A percentile compares a stretch with the other conserved stretches of the same genome.
phyloP scores from a whole-genome alignment of 2,329 filamentous ascomycete species.

The Fusarium sp. region DNA sequence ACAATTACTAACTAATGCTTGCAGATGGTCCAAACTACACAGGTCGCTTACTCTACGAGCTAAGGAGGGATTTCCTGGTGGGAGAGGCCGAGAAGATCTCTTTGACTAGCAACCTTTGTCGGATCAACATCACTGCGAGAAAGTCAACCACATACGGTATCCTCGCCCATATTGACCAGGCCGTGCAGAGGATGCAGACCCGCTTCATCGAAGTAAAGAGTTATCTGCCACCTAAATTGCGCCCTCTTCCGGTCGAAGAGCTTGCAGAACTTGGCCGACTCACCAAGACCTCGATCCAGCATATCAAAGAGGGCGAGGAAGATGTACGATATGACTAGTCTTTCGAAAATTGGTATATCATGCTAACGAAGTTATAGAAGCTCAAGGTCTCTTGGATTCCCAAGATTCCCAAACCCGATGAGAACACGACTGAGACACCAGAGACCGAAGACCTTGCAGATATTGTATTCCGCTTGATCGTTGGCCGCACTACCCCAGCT shows the following conservation, averaged over 20 bases:
- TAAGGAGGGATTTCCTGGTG: constrained; percentile 53
- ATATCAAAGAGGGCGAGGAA: constrained; percentile 27
- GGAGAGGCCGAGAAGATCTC: constrained; percentile 52
- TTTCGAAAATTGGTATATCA: not conserved
- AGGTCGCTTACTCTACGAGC: constrained; percentile 47
- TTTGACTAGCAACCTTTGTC: constrained; percentile 34
- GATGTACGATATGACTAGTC: constrained; percentile 39
- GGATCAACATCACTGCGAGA: constrained; percentile 52
- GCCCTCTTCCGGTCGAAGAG: constrained; percentile 37
- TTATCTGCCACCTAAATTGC: constrained; percentile 28
- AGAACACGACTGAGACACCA: constrained; percentile 21
- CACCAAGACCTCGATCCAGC: constrained; percentile 53
- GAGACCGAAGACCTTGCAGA: constrained; percentile 60
- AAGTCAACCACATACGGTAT: constrained; percentile 52
- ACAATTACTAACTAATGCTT: constrained; percentile 16
- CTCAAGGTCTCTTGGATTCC: constrained; percentile 63
- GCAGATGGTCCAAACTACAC: constrained; percentile 31
- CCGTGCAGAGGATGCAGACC: constrained; percentile 48
- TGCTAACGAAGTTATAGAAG: constrained; percentile 45
- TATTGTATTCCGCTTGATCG: constrained; percentile 63
- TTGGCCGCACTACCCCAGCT: constrained; percentile 44
- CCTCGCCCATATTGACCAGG: constrained; percentile 56
- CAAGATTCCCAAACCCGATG: constrained; percentile 55
- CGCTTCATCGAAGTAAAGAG: constrained; percentile 48
- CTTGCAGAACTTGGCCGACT: constrained; percentile 53